These are phyloP conservation scores for Lentinus tigrinus DNA, from an alignment of 768 basidiomycete species.

Conservation along the genomic window DNA sequence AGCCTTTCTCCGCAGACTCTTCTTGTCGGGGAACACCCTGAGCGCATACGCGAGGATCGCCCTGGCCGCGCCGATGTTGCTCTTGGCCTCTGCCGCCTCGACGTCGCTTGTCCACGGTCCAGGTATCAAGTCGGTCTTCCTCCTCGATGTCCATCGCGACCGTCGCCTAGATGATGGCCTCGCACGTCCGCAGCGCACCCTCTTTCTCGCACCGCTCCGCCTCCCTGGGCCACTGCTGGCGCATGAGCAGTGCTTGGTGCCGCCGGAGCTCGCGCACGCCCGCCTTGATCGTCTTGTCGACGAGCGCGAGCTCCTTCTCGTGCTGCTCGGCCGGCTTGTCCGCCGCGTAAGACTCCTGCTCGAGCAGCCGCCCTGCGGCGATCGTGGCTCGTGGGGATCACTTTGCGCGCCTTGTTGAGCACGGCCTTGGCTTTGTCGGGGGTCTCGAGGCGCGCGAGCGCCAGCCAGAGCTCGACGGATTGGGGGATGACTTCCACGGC, in stretches of 20 bases:
- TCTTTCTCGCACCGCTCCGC: constrained; percentile 90
- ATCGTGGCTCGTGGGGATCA: constrained; percentile 96
- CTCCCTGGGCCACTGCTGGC: constrained; percentile 96
- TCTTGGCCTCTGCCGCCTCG: constrained; percentile 72
- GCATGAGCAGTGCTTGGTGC: constrained; percentile 78
- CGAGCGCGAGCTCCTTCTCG: constrained; percentile 63
- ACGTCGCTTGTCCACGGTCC: constrained; percentile 95
- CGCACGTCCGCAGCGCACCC: constrained; percentile 81
- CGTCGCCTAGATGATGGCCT: constrained; percentile 94
- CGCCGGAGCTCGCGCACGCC: constrained; percentile 77
- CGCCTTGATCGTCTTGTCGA: constrained; percentile 87
- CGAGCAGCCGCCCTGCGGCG: constrained; percentile 87
- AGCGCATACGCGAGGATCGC: constrained; percentile 90
- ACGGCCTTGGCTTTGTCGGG: constrained; percentile 90
- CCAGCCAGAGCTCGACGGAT: constrained; percentile 97
- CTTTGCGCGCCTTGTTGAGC: constrained; percentile 92
- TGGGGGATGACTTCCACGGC: constrained; percentile 97
- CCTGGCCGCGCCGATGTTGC: constrained; percentile 78
- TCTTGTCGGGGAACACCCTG: constrained; percentile 85
- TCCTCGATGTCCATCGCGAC: constrained; percentile 93
- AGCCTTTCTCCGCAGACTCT: constrained; percentile 84
- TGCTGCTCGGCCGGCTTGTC: constrained; percentile 51
- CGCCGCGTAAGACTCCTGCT: constrained; percentile 67
- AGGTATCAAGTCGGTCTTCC: constrained; percentile 86
- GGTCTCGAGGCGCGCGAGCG: constrained; percentile 93